Evolutionary conservation across 2,329 filamentous ascomycete species (phyloP).

Genomic region (Ophiocordyceps robertsii): DNA sequence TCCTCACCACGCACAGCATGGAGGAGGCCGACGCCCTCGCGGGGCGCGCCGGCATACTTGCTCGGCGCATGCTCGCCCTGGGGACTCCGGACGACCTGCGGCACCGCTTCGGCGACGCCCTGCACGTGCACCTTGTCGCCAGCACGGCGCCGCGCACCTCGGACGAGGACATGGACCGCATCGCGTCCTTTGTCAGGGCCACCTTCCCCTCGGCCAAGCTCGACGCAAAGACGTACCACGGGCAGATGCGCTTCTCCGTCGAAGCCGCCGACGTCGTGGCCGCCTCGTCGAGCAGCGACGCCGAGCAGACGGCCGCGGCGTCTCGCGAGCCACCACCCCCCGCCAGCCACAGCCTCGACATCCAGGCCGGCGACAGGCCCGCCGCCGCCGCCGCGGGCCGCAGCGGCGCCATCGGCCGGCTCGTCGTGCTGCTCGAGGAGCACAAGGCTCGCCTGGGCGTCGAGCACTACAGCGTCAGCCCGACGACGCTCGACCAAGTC

Average conservation of each 20-base stretch:
- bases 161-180: constrained; percentile 50
- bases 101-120: constrained; percentile 60
- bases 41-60: constrained; percentile 72
- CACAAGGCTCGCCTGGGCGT: constrained; percentile 56
- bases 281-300: background rate
- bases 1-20: constrained; percentile 90
- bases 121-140: constrained; percentile 73
- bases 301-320: background rate
- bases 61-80: constrained; percentile 71
- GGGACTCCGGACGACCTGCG: constrained; percentile 64
- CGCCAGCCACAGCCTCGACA: background rate
- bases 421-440: constrained; percentile 63
- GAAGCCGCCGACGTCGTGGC: constrained; percentile 33
- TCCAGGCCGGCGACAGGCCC: background rate
- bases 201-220: constrained; percentile 53
- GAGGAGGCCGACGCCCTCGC: constrained; percentile 88
- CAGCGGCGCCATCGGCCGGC: constrained; percentile 44
- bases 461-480: constrained; percentile 76
- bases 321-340: background rate
- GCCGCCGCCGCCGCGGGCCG: constrained; percentile 10
- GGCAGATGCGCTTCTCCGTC: constrained; percentile 75
- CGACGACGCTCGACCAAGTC: constrained; percentile 81
- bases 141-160: constrained; percentile 60
- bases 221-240: constrained; percentile 66
- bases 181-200: constrained; percentile 51